Evolutionary conservation across 805 yeast species (phyloP).

Genomic region (Candida manassasensis): DNA sequence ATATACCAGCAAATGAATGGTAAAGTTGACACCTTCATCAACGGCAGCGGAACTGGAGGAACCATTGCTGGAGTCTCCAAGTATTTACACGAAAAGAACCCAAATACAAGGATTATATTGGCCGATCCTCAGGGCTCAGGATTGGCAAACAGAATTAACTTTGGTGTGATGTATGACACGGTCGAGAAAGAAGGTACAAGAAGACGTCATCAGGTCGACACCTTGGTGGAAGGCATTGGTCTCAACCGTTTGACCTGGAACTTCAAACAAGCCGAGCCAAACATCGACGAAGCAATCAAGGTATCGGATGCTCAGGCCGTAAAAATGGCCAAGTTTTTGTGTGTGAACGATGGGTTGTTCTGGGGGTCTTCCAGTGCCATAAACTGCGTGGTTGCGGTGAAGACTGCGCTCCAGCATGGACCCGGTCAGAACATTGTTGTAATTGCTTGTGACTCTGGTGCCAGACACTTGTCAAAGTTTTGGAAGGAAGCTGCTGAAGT

Average conservation of each 20-base stretch:
- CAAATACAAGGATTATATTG: conserved; percentile 48
- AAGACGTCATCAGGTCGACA: conserved; percentile 94
- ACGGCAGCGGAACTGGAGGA: conserved; percentile 98
- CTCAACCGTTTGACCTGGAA: conserved; percentile 81
- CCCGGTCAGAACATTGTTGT: conserved; percentile 72
- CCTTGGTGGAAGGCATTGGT: conserved; percentile 91
- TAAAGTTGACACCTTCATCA: conserved; percentile 66
- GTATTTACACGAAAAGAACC: conserved; percentile 64
- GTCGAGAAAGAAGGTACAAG: conserved; percentile 91
- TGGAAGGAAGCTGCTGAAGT: conserved; percentile 66
- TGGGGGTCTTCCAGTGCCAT: conserved; percentile 93
- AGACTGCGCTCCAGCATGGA: conserved; percentile 41
- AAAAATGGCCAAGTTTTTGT: conserved; percentile 80
- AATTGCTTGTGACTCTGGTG: conserved; percentile 89
- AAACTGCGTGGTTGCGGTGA: conserved; percentile 84
- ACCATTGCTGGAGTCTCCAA: conserved; percentile 87
- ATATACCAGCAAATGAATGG: conserved; percentile 71
- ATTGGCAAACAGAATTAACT: conserved; percentile 73
- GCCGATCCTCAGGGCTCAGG: conserved; percentile 99
- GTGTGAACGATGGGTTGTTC: conserved; percentile 82
- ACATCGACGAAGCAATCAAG: conserved; percentile 72
- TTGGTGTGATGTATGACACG: conserved; percentile 88
- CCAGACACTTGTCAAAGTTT: conserved; percentile 85
- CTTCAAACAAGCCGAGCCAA: conserved; percentile 63
- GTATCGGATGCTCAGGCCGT: conserved; percentile 79